Base-by-base conservation (phyloP, 1,284 basidiomycete genomes). In the Marasmius fiardii region DNA sequence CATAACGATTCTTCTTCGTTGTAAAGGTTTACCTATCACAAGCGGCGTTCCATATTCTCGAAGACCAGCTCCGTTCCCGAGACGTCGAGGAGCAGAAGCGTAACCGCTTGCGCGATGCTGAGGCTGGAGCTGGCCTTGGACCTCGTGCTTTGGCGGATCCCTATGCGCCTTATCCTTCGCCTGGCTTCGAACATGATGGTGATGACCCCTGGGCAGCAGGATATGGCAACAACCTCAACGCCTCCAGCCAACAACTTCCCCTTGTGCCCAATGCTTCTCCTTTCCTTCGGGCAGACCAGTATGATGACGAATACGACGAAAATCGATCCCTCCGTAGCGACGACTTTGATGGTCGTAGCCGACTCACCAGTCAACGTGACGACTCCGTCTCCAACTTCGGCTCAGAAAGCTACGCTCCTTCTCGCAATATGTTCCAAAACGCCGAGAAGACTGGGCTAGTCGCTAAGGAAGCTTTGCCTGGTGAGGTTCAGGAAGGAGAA, bases 351-450 rank as follows among this genome's bases (percentile, higher is more conserved):
- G 82, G 78, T 2, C 82, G 83, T 3, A 92, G 88, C 65, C 80
- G 86, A 43, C 78, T 88, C 52, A 90, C 87, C 0, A 88, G 85
- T 58, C 80, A 87, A 53, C 81, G 84, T 41, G 92, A 92, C 55
- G 93, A 93, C 49, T 81, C 85, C 0, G 77, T 79, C 50, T 93
- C 91, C 0, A 87, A 90, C 63, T 84, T 90, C 57, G 92, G 91
- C 5, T 92, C 91, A 1, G 93, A 95, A 65, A 90, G 88, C 0
- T 98, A 98, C 65, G 94, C 93, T 0, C 95, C 94, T 0, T 95
- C 92, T 0, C 79, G 93, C 20, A 96, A 97, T 65, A 96, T 98
- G 93, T 98, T 98, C 79, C 86, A 88, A 58, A 86, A 84, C 59
- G 77, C 85, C 6, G 87, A 90, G 62, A 87, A 86, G 67, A 82